These are phyloP conservation scores for Trichoderma atroviride DNA, from an alignment of 2,329 filamentous ascomycete species.

Conservation along the genomic window DNA sequence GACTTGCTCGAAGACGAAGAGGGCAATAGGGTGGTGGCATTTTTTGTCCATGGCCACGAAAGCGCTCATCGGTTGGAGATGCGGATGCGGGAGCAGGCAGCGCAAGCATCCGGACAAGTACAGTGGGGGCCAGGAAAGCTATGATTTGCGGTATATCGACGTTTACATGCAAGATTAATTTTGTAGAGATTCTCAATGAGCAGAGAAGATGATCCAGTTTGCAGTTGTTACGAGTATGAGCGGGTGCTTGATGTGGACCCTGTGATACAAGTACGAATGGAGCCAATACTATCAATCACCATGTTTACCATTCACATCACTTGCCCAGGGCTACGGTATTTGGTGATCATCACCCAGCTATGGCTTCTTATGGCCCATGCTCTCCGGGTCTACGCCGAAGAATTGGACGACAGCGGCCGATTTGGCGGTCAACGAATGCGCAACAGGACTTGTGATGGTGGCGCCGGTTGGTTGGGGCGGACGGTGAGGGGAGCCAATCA, in stretches of 20 bases:
- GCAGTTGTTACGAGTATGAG: background rate
- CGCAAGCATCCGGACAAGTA: background rate
- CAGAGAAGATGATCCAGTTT: background rate
- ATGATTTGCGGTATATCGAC: background rate
- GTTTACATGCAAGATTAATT: background rate
- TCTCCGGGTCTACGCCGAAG: constrained; percentile 3
- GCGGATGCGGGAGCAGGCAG: background rate
- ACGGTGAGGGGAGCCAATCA: constrained; percentile 27
- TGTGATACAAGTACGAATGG: background rate
- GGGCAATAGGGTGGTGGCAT: constrained; percentile 36
- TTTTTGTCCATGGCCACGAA: constrained; percentile 35
- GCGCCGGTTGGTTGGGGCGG: constrained; percentile 22
- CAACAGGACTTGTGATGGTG: background rate
- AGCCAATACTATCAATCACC: background rate
- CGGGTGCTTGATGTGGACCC: background rate
- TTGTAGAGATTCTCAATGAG: background rate
- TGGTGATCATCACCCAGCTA: background rate
- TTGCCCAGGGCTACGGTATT: background rate
- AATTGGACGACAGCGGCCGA: background rate
- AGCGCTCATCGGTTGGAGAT: background rate
- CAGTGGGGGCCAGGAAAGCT: background rate
- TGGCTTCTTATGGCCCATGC: background rate
- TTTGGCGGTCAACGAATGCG: constrained; percentile 14
- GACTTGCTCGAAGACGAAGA: constrained; percentile 38
- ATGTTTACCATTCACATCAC: background rate